Conservation (phyloP, 805 yeast species). For the Ogataea salicorniae region DNA sequence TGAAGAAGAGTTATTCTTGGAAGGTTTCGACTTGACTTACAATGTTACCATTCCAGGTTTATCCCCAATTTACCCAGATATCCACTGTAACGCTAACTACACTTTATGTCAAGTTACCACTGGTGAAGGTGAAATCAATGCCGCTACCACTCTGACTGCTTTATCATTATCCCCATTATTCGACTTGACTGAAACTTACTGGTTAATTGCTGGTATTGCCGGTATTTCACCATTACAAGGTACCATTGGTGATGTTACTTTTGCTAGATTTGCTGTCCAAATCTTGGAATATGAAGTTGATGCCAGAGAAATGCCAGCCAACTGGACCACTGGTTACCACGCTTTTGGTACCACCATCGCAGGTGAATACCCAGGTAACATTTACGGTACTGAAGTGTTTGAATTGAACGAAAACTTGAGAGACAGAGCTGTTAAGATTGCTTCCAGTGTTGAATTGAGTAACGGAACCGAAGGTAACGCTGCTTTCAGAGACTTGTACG, state of each 20-base stretch:
- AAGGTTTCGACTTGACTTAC: constrained; percentile 41
- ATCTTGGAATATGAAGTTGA: constrained; percentile 57
- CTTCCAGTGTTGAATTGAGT: constrained; percentile 37
- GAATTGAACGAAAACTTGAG: constrained; percentile 56
- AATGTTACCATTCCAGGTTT: constrained; percentile 63
- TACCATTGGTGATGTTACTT: constrained; percentile 56
- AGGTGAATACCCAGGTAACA: constrained; percentile 44
- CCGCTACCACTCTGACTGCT: constrained; percentile 55
- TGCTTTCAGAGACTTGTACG: constrained; percentile 43
- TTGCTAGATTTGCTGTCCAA: constrained; percentile 57
- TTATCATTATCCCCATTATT: constrained; percentile 48
- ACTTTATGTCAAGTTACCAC: constrained; percentile 56
- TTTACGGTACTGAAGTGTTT: constrained; percentile 62
- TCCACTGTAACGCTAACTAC: constrained; percentile 51
- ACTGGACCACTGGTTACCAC: constrained; percentile 60
- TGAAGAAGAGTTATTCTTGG: constrained; percentile 51
- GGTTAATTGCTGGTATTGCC: constrained; percentile 60
- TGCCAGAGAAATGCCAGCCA: constrained; percentile 41
- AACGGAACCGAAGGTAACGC: constrained; percentile 43
- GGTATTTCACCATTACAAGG: constrained; percentile 55
- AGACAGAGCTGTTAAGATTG: constrained; percentile 52
- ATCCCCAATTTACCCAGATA: constrained; percentile 52
- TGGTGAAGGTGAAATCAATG: constrained; percentile 69
- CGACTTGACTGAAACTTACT: constrained; percentile 56
- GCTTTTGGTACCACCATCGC: constrained; percentile 49